Evolutionary conservation across 805 yeast species (phyloP), one percentile per base, ranked within the genome.

Genomic region (Lachancea cidri): DNA sequence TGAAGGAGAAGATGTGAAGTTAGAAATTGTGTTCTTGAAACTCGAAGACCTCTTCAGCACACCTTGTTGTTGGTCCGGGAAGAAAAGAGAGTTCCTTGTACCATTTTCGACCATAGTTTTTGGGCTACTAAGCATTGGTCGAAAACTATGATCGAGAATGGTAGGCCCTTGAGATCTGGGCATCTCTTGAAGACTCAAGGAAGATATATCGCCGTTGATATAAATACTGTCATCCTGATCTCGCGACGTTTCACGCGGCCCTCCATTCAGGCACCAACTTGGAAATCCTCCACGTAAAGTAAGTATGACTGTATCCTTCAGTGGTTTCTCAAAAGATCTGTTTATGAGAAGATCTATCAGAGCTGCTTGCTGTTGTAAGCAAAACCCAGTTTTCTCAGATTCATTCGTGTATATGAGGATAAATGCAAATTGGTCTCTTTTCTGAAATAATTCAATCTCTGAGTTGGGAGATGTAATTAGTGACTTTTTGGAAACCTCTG

Each of bases 401-500:
- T 48, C 55, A 35, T 44, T 45, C 1, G 64, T 55, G 43, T 86
- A 79, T 1, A 85, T 50, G 2, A 89, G 80, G 1, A 91, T 68
- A 33, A 79, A 63, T 36, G 82, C 86, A 55, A 73, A 87, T 9
- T 55, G 49, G 42, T 69, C 61, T 48, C 96, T 64, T 3, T 66
- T 59, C 17, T 64, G 58, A 52, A 88, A 88, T 36, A 73, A 48
- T 1, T 52, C 56, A 38, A 72, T 72, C 53, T 86, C 93, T 3
- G 58, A 57, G 11, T 68, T 69, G 2, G 88, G 77, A 13, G 84
- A 68, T 2, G 75, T 70, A 13, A 77, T 58, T 43, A 79, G 64
- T 8, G 91, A 72, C 35, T 75, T 64, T 33, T 69, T 72, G 50
- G 83, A 85, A n/a, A 89, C 63, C 41, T 83, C 91, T n/a, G 58